These are phyloP conservation scores for Heliamphora pulchella DNA, from an alignment of 179 eudicot genomes.

Conservation along the genomic window DNA sequence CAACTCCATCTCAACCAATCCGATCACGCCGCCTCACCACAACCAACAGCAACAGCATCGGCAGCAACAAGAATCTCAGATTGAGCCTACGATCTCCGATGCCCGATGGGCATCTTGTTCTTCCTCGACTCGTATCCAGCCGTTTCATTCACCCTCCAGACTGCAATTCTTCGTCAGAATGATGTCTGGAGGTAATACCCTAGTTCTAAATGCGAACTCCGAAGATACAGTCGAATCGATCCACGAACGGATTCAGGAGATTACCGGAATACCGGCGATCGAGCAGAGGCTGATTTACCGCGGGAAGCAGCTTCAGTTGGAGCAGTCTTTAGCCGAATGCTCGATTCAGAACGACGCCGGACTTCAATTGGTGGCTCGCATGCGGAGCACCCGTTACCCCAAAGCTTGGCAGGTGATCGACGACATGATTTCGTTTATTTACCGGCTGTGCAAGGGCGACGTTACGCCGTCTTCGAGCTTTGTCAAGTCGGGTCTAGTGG, in stretches of 20 bases:
- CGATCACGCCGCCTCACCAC: neutral
- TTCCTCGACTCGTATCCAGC: slow-evolving; percentile 2
- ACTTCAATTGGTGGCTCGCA: slow-evolving; percentile 57
- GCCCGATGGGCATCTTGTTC: neutral
- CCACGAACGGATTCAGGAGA: slow-evolving; percentile 30
- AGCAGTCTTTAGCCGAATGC: slow-evolving; percentile 48
- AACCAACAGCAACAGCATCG: neutral
- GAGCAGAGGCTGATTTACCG: slow-evolving; percentile 58
- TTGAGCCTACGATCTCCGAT: neutral
- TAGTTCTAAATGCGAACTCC: slow-evolving; percentile 40
- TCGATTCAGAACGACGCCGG: slow-evolving; percentile 46
- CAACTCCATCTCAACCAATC: neutral
- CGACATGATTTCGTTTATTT: slow-evolving; percentile 35
- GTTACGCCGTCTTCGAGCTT: neutral
- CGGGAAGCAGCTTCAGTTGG: slow-evolving; percentile 65
- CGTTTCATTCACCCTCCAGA: neutral
- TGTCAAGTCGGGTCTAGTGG: slow-evolving; percentile 15
- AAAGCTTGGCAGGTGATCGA: slow-evolving; percentile 48
- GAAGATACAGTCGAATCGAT: slow-evolving; percentile 44
- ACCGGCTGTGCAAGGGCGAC: slow-evolving; percentile 34
- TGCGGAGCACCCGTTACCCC: slow-evolving; percentile 69
- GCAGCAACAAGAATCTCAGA: neutral
- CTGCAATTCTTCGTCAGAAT: slow-evolving; percentile 57
- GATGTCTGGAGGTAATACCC: slow-evolving; percentile 27
- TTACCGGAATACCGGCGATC: slow-evolving; percentile 41